Base-by-base conservation (phyloP, 768 basidiomycete species). In the Boletus subparvulus region DNA sequence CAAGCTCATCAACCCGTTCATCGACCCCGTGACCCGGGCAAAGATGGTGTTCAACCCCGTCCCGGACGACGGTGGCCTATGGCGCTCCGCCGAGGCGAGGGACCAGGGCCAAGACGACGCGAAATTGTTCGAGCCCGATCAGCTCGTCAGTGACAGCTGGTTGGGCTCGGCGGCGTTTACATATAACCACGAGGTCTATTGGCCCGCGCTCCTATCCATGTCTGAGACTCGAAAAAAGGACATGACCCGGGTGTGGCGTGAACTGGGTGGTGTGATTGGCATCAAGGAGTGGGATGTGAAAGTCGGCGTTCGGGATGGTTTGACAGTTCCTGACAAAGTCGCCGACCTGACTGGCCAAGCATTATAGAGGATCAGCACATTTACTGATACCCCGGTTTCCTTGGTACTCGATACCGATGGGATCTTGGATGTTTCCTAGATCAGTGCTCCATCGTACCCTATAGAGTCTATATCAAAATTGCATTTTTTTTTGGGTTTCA, bases 261-360 rank as follows among this genome's bases (percentile, higher is more conserved):
- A 74, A 50, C 74, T 88, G 19, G 94, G 93, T 3, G 89, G 78
- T 2, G 77, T 64, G 49, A 75, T 93, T 24, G 93, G 93, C 2
- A 67, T 86, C 35, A 85, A 81, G 65, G 93, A 96, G 67, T 91
- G 86, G 83, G 87, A 90, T 24, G 85, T 88, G 62, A 93, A 92
- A 69, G 43, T 69, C 42, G 55, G 59, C 11, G 55, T 62, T 19
- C 63, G 61, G 12, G 69, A 69, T 40, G 63, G 55, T 35, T 13
- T 46, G 44, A 9, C 55, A 10, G 11, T 7, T 3, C 36, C 50
- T 4, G n/a, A 32, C 30, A 32, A 9, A 9, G 9, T 12, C 24
- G 44, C n/a, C 8, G 40, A 59, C 11, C 50, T 3, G 32, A 36
- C 52, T 5, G 65, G 52, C 3, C 43, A 60, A 42, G 60, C 55